phyloP scores from a whole-genome alignment of 805 yeast species.

The Wickerhamomyces subpelliculosus region DNA sequence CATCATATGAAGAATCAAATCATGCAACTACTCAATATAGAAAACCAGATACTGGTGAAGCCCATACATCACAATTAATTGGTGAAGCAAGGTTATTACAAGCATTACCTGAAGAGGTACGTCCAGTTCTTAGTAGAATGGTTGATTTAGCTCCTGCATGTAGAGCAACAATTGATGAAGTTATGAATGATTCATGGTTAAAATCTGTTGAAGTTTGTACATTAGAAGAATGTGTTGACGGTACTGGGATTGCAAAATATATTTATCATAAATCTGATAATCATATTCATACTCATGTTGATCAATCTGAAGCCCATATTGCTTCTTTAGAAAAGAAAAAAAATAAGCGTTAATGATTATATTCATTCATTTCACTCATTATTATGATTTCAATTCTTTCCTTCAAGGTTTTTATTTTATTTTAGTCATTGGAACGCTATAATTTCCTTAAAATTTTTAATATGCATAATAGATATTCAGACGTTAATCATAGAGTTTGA shows the following conservation, averaged over 20 bases:
- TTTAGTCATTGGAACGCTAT: too few relatives aligned
- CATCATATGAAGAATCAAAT: constrained; percentile 23
- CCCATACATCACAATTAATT: constrained; percentile 57
- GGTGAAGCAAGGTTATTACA: constrained; percentile 69
- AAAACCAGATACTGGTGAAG: constrained; percentile 18
- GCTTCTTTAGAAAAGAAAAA: constrained; percentile 87
- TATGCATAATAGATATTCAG: too few relatives aligned
- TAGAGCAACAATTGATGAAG: constrained; percentile 73
- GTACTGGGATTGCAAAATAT: constrained; percentile 24
- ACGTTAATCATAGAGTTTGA: too few relatives aligned
- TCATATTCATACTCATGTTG: constrained; percentile 84
- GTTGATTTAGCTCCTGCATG: constrained; percentile 83
- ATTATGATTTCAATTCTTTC: too few relatives aligned
- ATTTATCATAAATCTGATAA: constrained; percentile 41
- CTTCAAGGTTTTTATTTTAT: too few relatives aligned
- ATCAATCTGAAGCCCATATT: constrained; percentile 91
- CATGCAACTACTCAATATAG: too few relatives aligned
- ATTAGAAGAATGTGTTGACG: constrained; percentile 36
- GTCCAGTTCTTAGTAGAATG: constrained; percentile 66
- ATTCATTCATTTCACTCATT: too few relatives aligned
- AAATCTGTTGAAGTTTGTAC: constrained; percentile 63
- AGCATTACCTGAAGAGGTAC: constrained; percentile 65
- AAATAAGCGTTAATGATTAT: too few relatives aligned
- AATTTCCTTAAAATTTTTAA: too few relatives aligned
- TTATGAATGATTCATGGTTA: constrained; percentile 69